phyloP scores from a whole-genome alignment of 345 rosid species.

The Camelina laxa region DNA sequence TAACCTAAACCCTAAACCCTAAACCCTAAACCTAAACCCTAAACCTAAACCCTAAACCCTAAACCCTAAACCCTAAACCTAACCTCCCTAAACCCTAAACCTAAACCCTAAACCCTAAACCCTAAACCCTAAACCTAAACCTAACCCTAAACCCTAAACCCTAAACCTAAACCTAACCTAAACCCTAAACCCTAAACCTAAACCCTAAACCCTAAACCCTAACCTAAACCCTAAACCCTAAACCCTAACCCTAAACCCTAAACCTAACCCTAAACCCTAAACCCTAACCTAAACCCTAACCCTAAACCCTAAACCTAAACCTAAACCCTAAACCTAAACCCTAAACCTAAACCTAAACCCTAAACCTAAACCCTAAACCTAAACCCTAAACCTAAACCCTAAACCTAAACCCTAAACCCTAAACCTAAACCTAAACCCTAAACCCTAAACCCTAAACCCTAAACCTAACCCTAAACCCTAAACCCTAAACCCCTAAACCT shows the following conservation, averaged over 20 bases:
- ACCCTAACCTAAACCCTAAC: not conserved
- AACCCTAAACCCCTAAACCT: too few species aligned
- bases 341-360: not conserved
- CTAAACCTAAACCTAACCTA: too few species aligned
- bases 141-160: not conserved
- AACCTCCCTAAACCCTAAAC: not conserved
- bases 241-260: too few species aligned
- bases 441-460: too few species aligned
- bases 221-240: not conserved
- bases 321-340: too few species aligned
- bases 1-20: too few species aligned
- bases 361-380: not conserved
- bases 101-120: not conserved
- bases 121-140: not conserved
- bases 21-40: too few species aligned
- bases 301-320: too few species aligned
- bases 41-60: not conserved
- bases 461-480: too few species aligned
- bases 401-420: not conserved
- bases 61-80: not conserved
- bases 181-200: not conserved
- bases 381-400: too few species aligned
- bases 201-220: not conserved
- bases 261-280: too few species aligned
- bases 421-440: too few species aligned